A percentile compares a stretch with the other conserved stretches of the same genome.
phyloP scores from a whole-genome alignment of 208 protist species.

The Wallacemonas collosoma region DNA sequence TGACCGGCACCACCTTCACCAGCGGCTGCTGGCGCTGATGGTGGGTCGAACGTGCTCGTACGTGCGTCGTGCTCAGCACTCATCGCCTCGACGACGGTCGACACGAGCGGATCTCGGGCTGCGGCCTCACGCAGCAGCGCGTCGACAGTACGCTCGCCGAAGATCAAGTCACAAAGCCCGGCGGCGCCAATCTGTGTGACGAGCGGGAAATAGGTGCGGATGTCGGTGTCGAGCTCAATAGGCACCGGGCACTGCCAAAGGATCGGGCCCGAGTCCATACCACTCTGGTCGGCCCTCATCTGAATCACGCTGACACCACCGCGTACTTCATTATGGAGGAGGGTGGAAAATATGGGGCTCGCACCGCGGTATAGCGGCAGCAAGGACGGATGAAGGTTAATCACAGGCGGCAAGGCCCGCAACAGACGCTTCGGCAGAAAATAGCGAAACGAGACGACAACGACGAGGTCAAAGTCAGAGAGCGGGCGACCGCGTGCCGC shows the following conservation, averaged over 20 bases:
- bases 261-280: constrained; percentile 84
- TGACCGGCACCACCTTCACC: too few species aligned
- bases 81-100: constrained; percentile 13
- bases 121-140: constrained; percentile 19
- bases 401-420: constrained; percentile 57
- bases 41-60: not conserved
- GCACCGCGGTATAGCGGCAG: constrained; percentile 87
- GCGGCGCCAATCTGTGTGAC: constrained; percentile 71
- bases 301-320: constrained; percentile 84
- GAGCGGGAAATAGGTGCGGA: constrained; percentile 82
- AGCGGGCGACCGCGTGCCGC: constrained; percentile 34
- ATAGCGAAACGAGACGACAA: constrained; percentile 90
- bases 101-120: constrained; percentile 18
- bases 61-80: constrained; percentile 1
- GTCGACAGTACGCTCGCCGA: constrained; percentile 39
- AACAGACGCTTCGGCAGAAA: constrained; percentile 73
- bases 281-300: constrained; percentile 41
- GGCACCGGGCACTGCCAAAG: constrained; percentile 75
- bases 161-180: constrained; percentile 76
- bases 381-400: constrained; percentile 91
- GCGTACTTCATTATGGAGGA: constrained; percentile 66
- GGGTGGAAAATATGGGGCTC: constrained; percentile 86
- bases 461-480: constrained; percentile 64
- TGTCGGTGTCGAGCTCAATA: constrained; percentile 66
- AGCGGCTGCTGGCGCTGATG: not conserved